Percentiles rank a stretch among this genome's conserved stretches.
These are phyloP conservation scores for Hypomontagnella monticulosa DNA, from an alignment of 495 filamentous ascomycete genomes.

Conservation along the genomic window DNA sequence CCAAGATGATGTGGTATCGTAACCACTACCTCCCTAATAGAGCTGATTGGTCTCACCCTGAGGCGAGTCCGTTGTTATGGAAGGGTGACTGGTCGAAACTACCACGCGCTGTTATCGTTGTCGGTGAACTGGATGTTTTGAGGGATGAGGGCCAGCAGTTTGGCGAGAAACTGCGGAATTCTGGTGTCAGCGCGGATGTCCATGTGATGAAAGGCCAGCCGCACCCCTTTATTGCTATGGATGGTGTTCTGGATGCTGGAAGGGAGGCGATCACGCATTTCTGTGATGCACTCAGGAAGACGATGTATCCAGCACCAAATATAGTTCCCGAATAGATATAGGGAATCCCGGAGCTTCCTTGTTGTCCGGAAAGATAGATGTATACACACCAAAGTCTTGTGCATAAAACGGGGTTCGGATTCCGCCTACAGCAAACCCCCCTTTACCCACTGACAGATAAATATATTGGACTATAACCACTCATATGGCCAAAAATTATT, in stretches of 20 bases:
- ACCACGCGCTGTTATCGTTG: constrained; percentile 62
- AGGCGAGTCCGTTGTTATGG: constrained; percentile 65
- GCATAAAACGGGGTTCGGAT: too few relatives aligned
- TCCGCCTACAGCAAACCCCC: too few relatives aligned
- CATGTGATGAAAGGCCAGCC: constrained; percentile 69
- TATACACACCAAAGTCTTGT: too few relatives aligned
- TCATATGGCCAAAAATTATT: too few relatives aligned
- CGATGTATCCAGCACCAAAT: constrained; percentile 24
- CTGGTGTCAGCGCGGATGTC: constrained; percentile 60
- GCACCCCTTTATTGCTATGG: constrained; percentile 71
- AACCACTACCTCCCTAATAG: constrained; percentile 63
- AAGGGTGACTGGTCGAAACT: constrained; percentile 58
- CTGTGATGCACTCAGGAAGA: constrained; percentile 56
- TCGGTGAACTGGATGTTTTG: constrained; percentile 66
- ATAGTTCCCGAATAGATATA: not conserved
- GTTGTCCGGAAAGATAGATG: not conserved
- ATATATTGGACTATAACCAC: too few relatives aligned
- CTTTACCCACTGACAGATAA: too few relatives aligned
- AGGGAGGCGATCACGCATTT: constrained; percentile 63
- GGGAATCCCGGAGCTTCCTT: not conserved
- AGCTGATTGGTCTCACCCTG: constrained; percentile 57
- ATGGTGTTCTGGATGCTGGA: constrained; percentile 62
- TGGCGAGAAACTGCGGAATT: constrained; percentile 57
- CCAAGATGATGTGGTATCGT: constrained; percentile 69
- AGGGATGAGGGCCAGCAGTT: constrained; percentile 63